Percentiles rank a stretch among this genome's conserved stretches.
These are phyloP conservation scores for Epichloe glyceriae DNA, from an alignment of 2,329 filamentous ascomycete genomes.

Conservation along the genomic window DNA sequence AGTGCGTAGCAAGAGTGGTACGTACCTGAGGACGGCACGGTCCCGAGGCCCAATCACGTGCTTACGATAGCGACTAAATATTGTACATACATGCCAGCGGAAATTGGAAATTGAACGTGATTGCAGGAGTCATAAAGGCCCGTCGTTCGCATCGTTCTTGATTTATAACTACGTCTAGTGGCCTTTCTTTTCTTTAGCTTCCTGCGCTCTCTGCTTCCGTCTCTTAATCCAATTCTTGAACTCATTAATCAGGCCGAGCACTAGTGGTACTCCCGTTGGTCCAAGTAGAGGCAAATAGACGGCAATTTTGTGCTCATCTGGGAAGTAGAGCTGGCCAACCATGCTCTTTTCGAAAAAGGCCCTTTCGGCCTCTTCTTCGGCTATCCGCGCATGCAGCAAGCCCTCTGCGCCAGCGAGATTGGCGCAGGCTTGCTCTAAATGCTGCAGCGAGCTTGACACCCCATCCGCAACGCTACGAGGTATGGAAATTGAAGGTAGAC, in stretches of 20 bases:
- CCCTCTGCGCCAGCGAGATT: slow-evolving; percentile 54
- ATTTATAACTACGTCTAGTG: slow-evolving; percentile 11
- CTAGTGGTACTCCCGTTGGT: slow-evolving; percentile 76
- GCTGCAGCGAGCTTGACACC: slow-evolving; percentile 64
- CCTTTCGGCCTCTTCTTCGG: slow-evolving; percentile 78
- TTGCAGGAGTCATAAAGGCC: background rate
- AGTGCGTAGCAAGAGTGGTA: no score
- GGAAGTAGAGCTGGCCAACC: slow-evolving; percentile 97
- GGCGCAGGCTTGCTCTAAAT: slow-evolving; percentile 65
- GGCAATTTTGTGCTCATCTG: slow-evolving; percentile 94
- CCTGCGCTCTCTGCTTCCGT: slow-evolving; percentile 30
- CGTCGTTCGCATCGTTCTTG: background rate
- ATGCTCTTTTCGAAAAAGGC: slow-evolving; percentile 99
- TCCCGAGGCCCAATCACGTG: no score
- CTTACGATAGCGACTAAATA: no score
- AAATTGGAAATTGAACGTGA: no score
- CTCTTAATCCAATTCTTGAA: slow-evolving; percentile 47
- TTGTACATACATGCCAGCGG: no score
- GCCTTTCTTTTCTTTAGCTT: slow-evolving; percentile 25
- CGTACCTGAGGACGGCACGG: no score
- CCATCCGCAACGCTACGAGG: slow-evolving; percentile 76
- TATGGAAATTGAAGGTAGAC: slow-evolving; percentile 82
- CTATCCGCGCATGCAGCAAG: slow-evolving; percentile 67
- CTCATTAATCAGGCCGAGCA: slow-evolving; percentile 77
- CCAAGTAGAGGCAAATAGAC: slow-evolving; percentile 88